Percentiles rank a stretch among this genome's conserved stretches.
These are phyloP conservation scores for Panicum virgatum DNA, from an alignment of 202 grass and related monocot species.

Conservation along the genomic window DNA sequence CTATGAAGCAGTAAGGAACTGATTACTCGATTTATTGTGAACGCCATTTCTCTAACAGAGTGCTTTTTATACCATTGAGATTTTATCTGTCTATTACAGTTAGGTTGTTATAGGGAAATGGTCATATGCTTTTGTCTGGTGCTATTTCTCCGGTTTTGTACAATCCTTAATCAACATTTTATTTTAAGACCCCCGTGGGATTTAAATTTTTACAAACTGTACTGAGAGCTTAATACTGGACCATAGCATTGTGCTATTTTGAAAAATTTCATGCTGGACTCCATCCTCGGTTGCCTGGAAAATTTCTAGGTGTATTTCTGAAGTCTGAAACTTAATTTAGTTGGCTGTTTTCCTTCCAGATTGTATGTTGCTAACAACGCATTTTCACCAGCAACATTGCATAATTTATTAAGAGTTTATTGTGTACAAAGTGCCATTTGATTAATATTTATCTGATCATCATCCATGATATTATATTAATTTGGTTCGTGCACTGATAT, in stretches of 20 bases:
- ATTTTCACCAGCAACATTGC: conserved; percentile 21
- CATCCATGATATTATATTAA: conserved; percentile 16
- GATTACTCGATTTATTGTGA: conserved; percentile 25
- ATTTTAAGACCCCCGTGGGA: conserved; percentile 1
- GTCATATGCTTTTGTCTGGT: not conserved
- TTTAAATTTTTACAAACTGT: not conserved
- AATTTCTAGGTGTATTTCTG: not conserved
- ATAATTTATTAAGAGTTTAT: not conserved
- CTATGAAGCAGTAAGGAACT: conserved; percentile 87
- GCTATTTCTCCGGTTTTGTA: conserved; percentile 7
- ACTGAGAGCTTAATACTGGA: conserved; percentile 11
- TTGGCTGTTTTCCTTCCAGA: not conserved
- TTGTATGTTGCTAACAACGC: not conserved
- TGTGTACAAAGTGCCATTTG: not conserved
- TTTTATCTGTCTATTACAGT: conserved; percentile 2
- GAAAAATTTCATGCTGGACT: not conserved
- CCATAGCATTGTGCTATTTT: not conserved
- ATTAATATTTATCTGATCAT: conserved; percentile 22
- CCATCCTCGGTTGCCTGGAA: not conserved
- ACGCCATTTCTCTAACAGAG: conserved; percentile 7
- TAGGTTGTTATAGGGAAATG: conserved; percentile 22
- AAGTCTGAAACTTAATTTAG: conserved; percentile 14
- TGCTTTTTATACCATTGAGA: not conserved
- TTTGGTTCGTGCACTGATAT: not conserved
- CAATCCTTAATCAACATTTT: conserved; percentile 20